Conservation (phyloP, 2,329 filamentous ascomycete species). For the Aciculosporium take region DNA sequence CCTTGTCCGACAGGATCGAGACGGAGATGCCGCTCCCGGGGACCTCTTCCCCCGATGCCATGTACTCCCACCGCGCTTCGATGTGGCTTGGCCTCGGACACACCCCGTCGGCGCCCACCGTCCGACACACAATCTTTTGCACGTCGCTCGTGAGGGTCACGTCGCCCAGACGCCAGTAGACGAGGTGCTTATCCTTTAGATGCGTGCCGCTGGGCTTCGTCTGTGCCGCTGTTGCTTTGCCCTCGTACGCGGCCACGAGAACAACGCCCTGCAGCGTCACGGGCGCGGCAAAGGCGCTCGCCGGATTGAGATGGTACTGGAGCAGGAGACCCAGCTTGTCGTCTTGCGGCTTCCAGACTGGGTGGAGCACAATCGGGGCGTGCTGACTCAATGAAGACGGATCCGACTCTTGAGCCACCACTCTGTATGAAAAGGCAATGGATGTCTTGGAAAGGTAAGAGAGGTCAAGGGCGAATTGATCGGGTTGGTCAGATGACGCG, state of each 20-base stretch:
- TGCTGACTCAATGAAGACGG: conserved; percentile 32
- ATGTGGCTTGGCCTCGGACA: conserved; percentile 60
- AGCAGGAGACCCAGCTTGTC: conserved; percentile 78
- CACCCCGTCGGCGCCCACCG: conserved; percentile 56
- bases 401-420: conserved; percentile 54
- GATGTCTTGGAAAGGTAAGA: conserved; percentile 58
- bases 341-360: conserved; percentile 70
- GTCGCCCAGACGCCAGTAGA: conserved; percentile 71
- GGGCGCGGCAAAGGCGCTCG: conserved; percentile 31
- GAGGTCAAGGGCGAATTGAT: conserved; percentile 68
- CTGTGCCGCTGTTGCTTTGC: conserved; percentile 52
- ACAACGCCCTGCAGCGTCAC: conserved; percentile 55
- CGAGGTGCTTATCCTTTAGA: conserved; percentile 57
- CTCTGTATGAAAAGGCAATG: conserved; percentile 83
- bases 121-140: conserved; percentile 70
- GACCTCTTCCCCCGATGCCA: conserved; percentile 25
- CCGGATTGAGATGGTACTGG: conserved; percentile 70
- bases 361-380: conserved; percentile 58
- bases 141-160: conserved; percentile 51
- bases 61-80: conserved; percentile 68
- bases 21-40: conserved; percentile 51
- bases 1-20: conserved; percentile 34
- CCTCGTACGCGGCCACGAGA: conserved; percentile 57
- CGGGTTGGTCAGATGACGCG: conserved; percentile 46
- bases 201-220: conserved; percentile 72